Conservation (phyloP, 202 grass and related monocot genomes). For the Schoenoplectus tabernaemontani region DNA sequence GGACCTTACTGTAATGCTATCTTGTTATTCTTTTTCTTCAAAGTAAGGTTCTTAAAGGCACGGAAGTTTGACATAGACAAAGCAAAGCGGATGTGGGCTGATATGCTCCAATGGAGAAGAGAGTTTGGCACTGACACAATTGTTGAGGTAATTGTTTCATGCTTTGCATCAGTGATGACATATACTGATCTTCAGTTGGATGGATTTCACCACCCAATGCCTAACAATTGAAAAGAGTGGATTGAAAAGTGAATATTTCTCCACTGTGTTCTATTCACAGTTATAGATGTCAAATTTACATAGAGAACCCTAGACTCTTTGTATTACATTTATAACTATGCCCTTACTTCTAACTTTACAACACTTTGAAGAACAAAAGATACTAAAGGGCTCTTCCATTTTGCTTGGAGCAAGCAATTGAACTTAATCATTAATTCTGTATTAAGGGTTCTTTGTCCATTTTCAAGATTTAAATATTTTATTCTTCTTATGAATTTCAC, state of each 20-base stretch:
- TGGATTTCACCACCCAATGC: neutral
- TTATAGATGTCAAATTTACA: too few relatives aligned
- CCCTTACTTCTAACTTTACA: too few relatives aligned
- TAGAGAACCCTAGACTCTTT: too few relatives aligned
- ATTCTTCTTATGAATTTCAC: neutral
- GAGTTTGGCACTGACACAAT: slow-evolving; percentile 65
- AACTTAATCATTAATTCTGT: neutral
- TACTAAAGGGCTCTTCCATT: neutral
- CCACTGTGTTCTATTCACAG: too few relatives aligned
- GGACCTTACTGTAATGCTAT: neutral
- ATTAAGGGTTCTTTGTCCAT: neutral
- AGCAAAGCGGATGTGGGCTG: slow-evolving; percentile 80
- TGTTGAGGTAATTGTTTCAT: slow-evolving; percentile 38
- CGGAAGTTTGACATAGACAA: slow-evolving; percentile 75
- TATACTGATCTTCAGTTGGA: neutral
- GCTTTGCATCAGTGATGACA: neutral
- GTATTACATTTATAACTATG: too few relatives aligned
- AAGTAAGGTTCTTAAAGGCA: slow-evolving; percentile 67
- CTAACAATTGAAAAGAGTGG: too few relatives aligned
- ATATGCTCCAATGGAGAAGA: slow-evolving; percentile 81
- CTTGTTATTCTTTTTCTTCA: neutral
- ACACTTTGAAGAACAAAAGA: too few relatives aligned
- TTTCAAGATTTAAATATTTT: neutral
- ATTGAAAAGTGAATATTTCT: too few relatives aligned
- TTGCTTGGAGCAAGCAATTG: neutral